Conservation (phyloP, 2,329 filamentous ascomycete genomes). For the Fusarium bulbicola region DNA sequence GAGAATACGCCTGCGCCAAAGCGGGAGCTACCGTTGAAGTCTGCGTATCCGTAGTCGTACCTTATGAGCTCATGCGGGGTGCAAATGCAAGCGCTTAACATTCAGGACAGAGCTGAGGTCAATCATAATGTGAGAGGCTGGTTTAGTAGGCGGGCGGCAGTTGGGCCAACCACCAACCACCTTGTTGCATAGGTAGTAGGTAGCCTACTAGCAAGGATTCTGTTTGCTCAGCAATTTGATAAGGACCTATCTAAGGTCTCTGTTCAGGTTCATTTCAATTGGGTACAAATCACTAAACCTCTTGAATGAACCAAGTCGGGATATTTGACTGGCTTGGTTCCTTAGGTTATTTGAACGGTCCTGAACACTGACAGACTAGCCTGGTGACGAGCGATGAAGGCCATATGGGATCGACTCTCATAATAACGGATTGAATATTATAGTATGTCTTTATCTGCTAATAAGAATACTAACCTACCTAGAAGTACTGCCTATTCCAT, state of each 20-base stretch:
- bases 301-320: not conserved
- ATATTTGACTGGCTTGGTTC: not conserved
- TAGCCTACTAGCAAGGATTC: not conserved
- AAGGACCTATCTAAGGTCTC: not conserved
- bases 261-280: not conserved
- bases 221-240: not conserved
- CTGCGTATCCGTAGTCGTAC: not conserved
- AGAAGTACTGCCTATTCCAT: not conserved
- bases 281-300: not conserved
- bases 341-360: not conserved
- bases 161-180: not conserved
- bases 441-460: not conserved
- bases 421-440: not conserved
- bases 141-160: not conserved
- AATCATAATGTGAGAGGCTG: conserved; percentile 13
- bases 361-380: not conserved
- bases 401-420: not conserved
- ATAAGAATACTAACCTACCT: not conserved
- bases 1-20: not conserved
- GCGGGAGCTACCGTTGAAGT: conserved; percentile 21
- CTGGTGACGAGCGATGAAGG: not conserved
- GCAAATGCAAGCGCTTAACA: not conserved
- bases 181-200: not conserved
- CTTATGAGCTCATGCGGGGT: conserved; percentile 22
- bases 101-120: not conserved